These are phyloP conservation scores for Coemansia sp. DNA, from an alignment of 192 early-diverging fungal genomes.

Conservation along the genomic window DNA sequence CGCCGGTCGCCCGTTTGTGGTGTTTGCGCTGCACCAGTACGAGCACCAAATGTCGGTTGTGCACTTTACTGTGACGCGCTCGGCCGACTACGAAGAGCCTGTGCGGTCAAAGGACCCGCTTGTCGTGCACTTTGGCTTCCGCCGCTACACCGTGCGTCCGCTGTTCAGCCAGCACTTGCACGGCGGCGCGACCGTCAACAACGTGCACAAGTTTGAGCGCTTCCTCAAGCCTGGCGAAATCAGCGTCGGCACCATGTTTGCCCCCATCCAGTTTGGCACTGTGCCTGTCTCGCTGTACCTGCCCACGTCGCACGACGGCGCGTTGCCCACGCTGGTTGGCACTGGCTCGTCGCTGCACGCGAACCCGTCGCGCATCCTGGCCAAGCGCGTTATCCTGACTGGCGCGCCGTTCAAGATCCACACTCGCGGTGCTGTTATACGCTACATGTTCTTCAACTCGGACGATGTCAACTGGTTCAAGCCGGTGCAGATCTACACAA, in stretches of 20 bases:
- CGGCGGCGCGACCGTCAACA: conserved; percentile 77
- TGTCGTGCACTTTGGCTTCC: conserved; percentile 84
- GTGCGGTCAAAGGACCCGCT: conserved; percentile 93
- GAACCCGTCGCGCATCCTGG: conserved; percentile 82
- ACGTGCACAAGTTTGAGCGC: conserved; percentile 93
- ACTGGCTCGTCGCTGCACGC: conserved; percentile 75
- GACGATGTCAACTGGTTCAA: conserved; percentile 96
- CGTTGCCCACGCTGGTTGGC: conserved; percentile 61
- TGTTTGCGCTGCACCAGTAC: conserved; percentile 79
- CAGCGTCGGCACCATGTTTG: conserved; percentile 84
- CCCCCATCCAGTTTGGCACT: conserved; percentile 86
- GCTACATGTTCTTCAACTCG: conserved; percentile 96
- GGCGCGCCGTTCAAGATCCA: conserved; percentile 95
- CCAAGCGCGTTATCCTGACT: conserved; percentile 92
- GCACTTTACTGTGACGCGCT: conserved; percentile 76
- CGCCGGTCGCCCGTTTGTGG: conserved; percentile 36
- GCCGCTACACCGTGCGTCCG: conserved; percentile 81
- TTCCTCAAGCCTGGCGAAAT: conserved; percentile 77
- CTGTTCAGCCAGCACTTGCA: conserved; percentile 85
- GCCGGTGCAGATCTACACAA: conserved; percentile 90
- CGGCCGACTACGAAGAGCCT: conserved; percentile 69
- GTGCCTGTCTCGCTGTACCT: conserved; percentile 83
- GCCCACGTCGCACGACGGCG: conserved; percentile 31
- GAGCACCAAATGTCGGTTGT: conserved; percentile 94
- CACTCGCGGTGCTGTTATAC: conserved; percentile 87